Evolutionary conservation across 208 protist species (phyloP).

Genomic region (Zelonia costaricensis): DNA sequence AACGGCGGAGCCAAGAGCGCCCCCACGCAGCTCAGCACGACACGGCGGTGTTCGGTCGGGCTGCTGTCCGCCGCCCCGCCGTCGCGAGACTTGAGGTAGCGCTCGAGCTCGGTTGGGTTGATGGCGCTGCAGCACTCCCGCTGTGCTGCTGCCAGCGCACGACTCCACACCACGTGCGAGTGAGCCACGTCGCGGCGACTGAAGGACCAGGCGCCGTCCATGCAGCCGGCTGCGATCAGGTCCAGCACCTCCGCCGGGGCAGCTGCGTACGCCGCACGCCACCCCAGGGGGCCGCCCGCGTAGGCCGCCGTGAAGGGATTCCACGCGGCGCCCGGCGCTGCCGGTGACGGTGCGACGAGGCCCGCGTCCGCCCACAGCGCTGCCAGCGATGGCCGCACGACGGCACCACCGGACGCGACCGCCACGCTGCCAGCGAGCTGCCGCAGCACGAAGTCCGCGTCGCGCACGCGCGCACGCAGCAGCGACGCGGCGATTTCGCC

Average conservation of each 20-base stretch:
- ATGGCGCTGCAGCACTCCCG: conserved; percentile 16
- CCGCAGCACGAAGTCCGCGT: not conserved
- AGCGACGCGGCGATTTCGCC: not conserved
- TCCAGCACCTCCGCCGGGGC: conserved; percentile 20
- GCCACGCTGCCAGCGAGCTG: conserved; percentile 6
- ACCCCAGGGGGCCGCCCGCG: conserved; percentile 1
- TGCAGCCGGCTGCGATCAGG: conserved; percentile 12
- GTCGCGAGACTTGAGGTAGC: conserved; percentile 28
- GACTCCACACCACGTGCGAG: not conserved
- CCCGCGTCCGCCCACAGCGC: conserved; percentile 6
- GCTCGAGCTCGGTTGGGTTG: conserved; percentile 33
- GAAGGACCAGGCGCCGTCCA: conserved; percentile 15
- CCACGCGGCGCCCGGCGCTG: not conserved
- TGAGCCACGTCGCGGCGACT: not conserved
- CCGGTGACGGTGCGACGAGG: not conserved
- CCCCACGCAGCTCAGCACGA: conserved; percentile 50
- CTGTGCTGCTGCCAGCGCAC: conserved; percentile 10
- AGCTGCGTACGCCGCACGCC: conserved; percentile 4
- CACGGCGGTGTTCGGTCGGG: conserved; percentile 10
- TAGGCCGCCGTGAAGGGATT: conserved; percentile 5
- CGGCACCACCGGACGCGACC: not conserved
- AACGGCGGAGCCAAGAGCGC: conserved; percentile 45
- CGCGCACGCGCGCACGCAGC: conserved; percentile 4
- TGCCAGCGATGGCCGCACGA: not conserved
- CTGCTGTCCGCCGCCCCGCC: not conserved